Base-by-base conservation (phyloP, 2,329 filamentous ascomycete species). In the Bipolaris zeicola region DNA sequence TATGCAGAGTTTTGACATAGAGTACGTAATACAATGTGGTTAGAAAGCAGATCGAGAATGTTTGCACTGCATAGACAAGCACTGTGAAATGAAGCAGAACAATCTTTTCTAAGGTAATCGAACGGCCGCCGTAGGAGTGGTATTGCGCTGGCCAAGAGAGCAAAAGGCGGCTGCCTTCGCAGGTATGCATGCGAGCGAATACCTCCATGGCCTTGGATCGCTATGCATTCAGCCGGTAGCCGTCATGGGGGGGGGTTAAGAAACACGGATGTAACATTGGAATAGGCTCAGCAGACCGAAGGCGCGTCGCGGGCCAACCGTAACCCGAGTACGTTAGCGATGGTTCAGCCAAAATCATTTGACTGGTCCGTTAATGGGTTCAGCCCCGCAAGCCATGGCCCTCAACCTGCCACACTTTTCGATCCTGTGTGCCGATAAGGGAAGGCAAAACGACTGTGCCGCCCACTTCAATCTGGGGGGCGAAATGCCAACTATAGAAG, bases 281-380 rank as follows among this genome's bases (percentile, higher is more conserved):
- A 43, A 43, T 26, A 24, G 22, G 11, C 20, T 24, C 20, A 43
- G 20, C n/a, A 13, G 22, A 22, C 41, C 7, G 41, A 28, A 26
- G 41, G 41, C 41, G 41, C 34, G 34, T 37, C 24, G 33, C 16
- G 46, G 34, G 33, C 46, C 46, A 48, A 49, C n/a, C 45, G 34
- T 39, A 48, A 38, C 20, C 22, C 16, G 34, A 48, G 24, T 39
- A 20, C 16, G 18, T 14, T 39, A 49, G 22, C 22, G 46, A 39
- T 39, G 22, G 24, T 20, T 49, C 22, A 5, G n/a, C n/a, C n/a
- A n/a, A n/a, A n/a, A n/a, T n/a, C n/a, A n/a, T n/a, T n/a, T n/a
- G n/a, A n/a, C n/a, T n/a, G n/a, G n/a, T n/a, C n/a, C n/a, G n/a
- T n/a, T n/a, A n/a, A n/a, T n/a, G n/a, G n/a, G n/a, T n/a, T n/a